Percentiles rank a stretch among this genome's conserved stretches.
Conservation (phyloP, 164 flowering plant species). For the Nymphaea colorata region DNA sequence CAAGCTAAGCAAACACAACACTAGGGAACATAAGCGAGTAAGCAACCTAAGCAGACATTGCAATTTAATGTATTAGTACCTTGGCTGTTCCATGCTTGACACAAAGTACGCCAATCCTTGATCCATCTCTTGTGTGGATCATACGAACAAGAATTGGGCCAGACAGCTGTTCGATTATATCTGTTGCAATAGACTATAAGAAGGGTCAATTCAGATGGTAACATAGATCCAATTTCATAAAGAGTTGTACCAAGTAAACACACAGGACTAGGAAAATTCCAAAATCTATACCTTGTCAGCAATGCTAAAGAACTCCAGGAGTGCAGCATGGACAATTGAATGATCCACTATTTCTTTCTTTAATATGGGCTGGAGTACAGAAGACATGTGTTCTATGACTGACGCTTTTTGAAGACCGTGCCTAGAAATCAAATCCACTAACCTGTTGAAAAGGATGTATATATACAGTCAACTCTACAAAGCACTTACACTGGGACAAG, state of each 20-base stretch:
- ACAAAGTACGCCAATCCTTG: constrained; percentile 71
- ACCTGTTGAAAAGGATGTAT: constrained; percentile 29
- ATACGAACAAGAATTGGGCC: constrained; percentile 74
- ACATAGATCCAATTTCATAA: not conserved
- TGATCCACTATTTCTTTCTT: constrained; percentile 96
- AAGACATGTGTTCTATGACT: constrained; percentile 61
- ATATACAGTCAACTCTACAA: no score
- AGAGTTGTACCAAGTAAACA: not conserved
- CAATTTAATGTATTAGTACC: constrained; percentile 37
- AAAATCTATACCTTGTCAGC: constrained; percentile 57
- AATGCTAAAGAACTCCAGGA: constrained; percentile 67
- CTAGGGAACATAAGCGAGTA: not conserved
- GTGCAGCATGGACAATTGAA: constrained; percentile 65
- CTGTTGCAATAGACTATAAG: constrained; percentile 62
- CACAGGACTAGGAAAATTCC: not conserved
- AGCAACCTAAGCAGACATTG: not conserved
- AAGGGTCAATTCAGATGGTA: constrained; percentile 20
- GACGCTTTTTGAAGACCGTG: constrained; percentile 61
- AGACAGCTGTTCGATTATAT: constrained; percentile 64
- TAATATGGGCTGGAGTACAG: constrained; percentile 69
- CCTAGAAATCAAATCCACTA: constrained; percentile 65
- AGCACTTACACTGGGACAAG: not conserved
- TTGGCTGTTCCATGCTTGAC: constrained; percentile 85
- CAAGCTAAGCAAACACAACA: no score
- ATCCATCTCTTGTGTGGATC: constrained; percentile 82